Evolutionary conservation across 129 eudicot species (phyloP).

Genomic region (Tagetes erecta): DNA sequence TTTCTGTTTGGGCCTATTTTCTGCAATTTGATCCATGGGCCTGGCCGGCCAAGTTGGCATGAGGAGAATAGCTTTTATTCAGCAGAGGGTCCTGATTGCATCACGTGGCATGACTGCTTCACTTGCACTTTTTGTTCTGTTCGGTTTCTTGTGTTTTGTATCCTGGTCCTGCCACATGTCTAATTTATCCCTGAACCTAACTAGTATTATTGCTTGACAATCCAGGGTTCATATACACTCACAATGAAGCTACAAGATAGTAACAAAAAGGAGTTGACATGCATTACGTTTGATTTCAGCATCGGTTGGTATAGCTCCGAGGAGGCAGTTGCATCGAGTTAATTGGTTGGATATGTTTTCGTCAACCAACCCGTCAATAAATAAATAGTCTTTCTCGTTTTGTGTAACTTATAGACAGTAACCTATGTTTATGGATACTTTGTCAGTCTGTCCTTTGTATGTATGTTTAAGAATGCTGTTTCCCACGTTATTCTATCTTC

Average conservation of each 20-base stretch:
- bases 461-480: constrained; percentile 5
- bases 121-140: neutral
- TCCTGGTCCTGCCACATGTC: neutral
- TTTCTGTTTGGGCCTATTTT: neutral
- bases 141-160: neutral
- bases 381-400: constrained; percentile 10
- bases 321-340: constrained; percentile 40
- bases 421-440: constrained; percentile 15
- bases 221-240: constrained; percentile 64
- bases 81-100: neutral
- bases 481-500: constrained; percentile 22
- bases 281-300: constrained; percentile 59
- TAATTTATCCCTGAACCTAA: constrained; percentile 21
- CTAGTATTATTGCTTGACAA: constrained; percentile 1
- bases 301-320: constrained; percentile 41
- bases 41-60: neutral
- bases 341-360: constrained; percentile 22
- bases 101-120: neutral
- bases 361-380: constrained; percentile 11
- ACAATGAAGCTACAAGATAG: constrained; percentile 52
- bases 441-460: constrained; percentile 11
- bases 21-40: neutral
- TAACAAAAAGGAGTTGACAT: constrained; percentile 51
- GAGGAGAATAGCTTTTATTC: neutral
- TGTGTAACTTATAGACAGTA: constrained; percentile 21